Percentiles rank a stretch among this genome's conserved stretches.
Conservation (phyloP, 1,139 yeast species). For the Suhomyces yuchorum region DNA sequence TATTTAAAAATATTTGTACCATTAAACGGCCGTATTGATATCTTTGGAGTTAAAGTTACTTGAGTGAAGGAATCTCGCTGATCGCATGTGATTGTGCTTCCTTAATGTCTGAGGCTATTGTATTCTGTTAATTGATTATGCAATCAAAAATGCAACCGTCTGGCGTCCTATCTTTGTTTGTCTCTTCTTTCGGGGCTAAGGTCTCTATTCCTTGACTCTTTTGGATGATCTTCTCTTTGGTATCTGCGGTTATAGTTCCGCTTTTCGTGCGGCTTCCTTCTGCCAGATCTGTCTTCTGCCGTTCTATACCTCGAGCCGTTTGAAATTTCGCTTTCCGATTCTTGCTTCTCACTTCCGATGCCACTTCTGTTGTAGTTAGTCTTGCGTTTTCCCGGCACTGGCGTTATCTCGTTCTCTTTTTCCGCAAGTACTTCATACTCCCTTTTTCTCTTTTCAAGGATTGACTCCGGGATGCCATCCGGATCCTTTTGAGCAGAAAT, state of each 20-base stretch:
- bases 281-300: background rate
- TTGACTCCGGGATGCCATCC: constrained; percentile 42
- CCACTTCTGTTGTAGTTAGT: constrained; percentile 31
- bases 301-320: background rate
- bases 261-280: background rate
- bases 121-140: too few species aligned
- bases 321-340: background rate
- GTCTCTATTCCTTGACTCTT: background rate
- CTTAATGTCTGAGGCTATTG: too few species aligned
- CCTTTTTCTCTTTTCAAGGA: constrained; percentile 24
- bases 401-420: background rate
- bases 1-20: too few species aligned
- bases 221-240: background rate
- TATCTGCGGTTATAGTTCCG: background rate
- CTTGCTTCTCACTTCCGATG: background rate
- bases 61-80: too few species aligned
- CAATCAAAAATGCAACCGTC: too few species aligned
- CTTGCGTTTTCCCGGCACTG: constrained; percentile 1
- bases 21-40: too few species aligned
- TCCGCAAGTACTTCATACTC: constrained; percentile 12
- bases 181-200: background rate
- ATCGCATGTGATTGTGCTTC: too few species aligned
- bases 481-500: constrained; percentile 42
- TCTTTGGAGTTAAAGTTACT: too few species aligned
- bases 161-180: background rate